Conservation (phyloP, 345 rosid species). For the Sapria himalayana region DNA sequence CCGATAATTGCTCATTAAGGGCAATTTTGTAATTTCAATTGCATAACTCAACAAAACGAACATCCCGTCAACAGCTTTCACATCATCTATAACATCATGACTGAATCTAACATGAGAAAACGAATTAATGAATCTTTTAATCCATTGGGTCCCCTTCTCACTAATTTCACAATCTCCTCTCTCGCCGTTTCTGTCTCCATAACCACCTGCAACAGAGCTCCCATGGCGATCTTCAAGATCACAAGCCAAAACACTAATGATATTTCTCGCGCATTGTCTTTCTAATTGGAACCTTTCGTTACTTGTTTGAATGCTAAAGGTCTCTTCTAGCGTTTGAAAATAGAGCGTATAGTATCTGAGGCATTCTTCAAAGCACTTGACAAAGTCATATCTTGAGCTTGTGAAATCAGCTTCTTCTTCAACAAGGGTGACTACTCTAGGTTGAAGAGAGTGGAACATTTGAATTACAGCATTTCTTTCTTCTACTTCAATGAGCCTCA, state of each 20-base stretch:
- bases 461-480: constrained; percentile 51
- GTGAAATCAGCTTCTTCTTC: constrained; percentile 96
- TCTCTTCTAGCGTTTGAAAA: constrained; percentile 61
- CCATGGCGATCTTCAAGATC: constrained; percentile 9
- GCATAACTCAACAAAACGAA: too few species aligned
- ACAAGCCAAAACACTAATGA: constrained; percentile 72
- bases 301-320: constrained; percentile 56
- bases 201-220: too few species aligned
- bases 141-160: constrained; percentile 49
- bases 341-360: constrained; percentile 86
- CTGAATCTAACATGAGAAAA: constrained; percentile 27
- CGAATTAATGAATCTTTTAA: constrained; percentile 16
- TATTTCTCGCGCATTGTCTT: constrained; percentile 49
- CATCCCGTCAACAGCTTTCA: too few species aligned
- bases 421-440: constrained; percentile 51
- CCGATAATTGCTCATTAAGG: too few species aligned
- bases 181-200: neutral
- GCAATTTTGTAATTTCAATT: too few species aligned
- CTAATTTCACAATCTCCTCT: constrained; percentile 29
- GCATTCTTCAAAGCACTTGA: constrained; percentile 50
- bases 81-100: constrained; percentile 51
- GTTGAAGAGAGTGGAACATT: constrained; percentile 34
- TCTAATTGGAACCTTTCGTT: constrained; percentile 78
- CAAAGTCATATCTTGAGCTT: too few species aligned
- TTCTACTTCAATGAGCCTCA: constrained; percentile 32